A percentile compares a stretch with the other conserved stretches of the same genome.
These are phyloP conservation scores for Buddleja alternifolia DNA, from an alignment of 257 asterid species.

Conservation along the genomic window DNA sequence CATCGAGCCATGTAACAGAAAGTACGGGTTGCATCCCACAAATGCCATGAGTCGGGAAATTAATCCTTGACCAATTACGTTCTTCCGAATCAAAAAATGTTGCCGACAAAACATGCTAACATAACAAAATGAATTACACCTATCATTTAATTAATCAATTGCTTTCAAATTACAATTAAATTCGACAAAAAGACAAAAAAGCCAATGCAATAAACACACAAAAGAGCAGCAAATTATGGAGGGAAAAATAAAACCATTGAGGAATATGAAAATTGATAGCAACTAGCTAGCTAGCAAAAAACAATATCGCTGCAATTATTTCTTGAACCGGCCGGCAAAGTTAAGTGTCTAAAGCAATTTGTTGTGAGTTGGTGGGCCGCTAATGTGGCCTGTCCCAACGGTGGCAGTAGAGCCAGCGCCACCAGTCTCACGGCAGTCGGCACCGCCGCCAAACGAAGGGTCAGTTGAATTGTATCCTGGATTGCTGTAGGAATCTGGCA, in stretches of 20 bases:
- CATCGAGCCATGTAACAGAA: no score
- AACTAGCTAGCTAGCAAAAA: neutral
- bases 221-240: neutral
- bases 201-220: no score
- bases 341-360: conserved; percentile 14
- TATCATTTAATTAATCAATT: no score
- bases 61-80: no score
- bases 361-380: conserved; percentile 19
- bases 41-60: no score
- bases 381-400: conserved; percentile 20
- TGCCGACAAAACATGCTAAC: no score
- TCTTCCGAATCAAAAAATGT: no score
- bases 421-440: neutral
- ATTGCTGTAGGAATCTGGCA: conserved; percentile 6
- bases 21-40: no score
- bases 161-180: no score
- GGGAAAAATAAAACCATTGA: no score
- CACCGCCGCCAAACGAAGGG: neutral
- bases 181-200: no score
- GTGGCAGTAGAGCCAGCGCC: neutral
- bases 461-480: neutral
- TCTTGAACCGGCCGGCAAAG: neutral
- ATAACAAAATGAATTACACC: no score
- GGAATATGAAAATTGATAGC: neutral
- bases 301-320: neutral